Conservation (phyloP, 352 stramenopile species). For the Phytopythium montanum region DNA sequence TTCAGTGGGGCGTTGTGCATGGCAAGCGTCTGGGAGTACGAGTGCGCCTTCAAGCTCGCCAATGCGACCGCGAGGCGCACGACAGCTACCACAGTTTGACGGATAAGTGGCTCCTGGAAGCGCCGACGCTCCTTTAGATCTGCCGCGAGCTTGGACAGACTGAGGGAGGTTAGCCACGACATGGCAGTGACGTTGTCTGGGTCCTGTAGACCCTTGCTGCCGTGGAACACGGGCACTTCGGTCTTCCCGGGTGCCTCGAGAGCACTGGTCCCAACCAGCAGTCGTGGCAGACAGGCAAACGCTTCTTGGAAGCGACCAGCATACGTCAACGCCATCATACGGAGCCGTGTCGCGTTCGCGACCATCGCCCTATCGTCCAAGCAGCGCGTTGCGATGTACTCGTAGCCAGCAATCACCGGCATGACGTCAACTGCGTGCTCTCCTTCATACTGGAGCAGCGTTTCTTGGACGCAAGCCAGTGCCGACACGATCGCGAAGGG, state of each 20-base stretch:
- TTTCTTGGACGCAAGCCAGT: slow-evolving; percentile 40
- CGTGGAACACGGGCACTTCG: slow-evolving; percentile 24
- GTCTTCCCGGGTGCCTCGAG: not conserved
- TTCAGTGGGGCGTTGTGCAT: slow-evolving; percentile 22
- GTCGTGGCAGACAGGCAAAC: slow-evolving; percentile 22
- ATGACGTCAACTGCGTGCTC: slow-evolving; percentile 41
- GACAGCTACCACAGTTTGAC: slow-evolving; percentile 26
- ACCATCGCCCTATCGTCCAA: slow-evolving; percentile 47
- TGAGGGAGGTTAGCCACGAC: slow-evolving; percentile 30
- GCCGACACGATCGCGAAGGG: slow-evolving; percentile 30
- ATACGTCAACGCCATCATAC: slow-evolving; percentile 43
- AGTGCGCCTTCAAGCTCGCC: slow-evolving; percentile 23
- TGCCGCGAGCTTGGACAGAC: slow-evolving; percentile 14
- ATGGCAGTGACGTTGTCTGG: slow-evolving; percentile 26
- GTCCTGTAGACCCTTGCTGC: slow-evolving; percentile 36
- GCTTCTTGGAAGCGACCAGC: slow-evolving; percentile 54
- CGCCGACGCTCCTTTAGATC: slow-evolving; percentile 11
- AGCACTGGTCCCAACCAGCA: slow-evolving; percentile 14
- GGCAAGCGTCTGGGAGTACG: slow-evolving; percentile 18
- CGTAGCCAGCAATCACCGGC: slow-evolving; percentile 54
- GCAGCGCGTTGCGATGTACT: slow-evolving; percentile 36
- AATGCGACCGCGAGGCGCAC: slow-evolving; percentile 28
- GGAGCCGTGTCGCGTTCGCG: slow-evolving; percentile 47
- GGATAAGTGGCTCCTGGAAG: slow-evolving; percentile 18
- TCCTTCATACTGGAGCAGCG: slow-evolving; percentile 49